Evolutionary conservation across 2,329 filamentous ascomycete genomes (phyloP).

Genomic region (Tolypocladium inflatum): DNA sequence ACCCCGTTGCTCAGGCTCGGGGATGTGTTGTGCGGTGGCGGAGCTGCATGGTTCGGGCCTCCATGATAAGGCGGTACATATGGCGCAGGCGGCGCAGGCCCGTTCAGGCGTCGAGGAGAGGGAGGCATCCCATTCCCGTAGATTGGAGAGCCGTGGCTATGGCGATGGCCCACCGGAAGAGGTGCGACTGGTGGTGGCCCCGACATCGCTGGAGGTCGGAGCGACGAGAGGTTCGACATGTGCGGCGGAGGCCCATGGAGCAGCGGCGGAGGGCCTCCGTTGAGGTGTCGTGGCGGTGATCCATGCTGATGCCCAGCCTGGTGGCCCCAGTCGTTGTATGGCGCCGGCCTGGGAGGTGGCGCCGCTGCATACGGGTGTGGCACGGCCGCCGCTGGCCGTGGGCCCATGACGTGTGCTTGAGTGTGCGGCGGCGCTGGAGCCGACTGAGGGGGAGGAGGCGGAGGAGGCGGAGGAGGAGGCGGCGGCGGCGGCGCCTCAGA

Average conservation of each 20-base stretch:
- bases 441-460: slow-evolving; percentile 3
- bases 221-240: slow-evolving; percentile 28
- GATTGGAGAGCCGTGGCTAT: slow-evolving; percentile 18
- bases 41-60: slow-evolving; percentile 13
- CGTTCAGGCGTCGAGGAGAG: slow-evolving; percentile 37
- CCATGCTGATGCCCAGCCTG: slow-evolving; percentile 39
- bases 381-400: slow-evolving; percentile 13
- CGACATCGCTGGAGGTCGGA: slow-evolving; percentile 39
- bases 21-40: slow-evolving; percentile 15
- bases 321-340: slow-evolving; percentile 37
- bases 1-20: slow-evolving; percentile 23
- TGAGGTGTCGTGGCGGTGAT: slow-evolving; percentile 38
- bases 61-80: slow-evolving; percentile 28
- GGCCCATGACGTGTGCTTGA: slow-evolving; percentile 15
- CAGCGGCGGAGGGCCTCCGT: slow-evolving; percentile 32
- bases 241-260: slow-evolving; percentile 16
- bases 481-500: slow-evolving; percentile 3
- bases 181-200: slow-evolving; percentile 32
- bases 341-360: slow-evolving; percentile 11
- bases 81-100: slow-evolving; percentile 29
- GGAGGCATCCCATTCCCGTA: slow-evolving; percentile 36
- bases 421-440: slow-evolving; percentile 6
- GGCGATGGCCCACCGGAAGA: slow-evolving; percentile 29
- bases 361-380: slow-evolving; percentile 17
- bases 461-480: slow-evolving; percentile 1